Conservation (phyloP, 257 asterid genomes). For the Henckelia pumila region DNA sequence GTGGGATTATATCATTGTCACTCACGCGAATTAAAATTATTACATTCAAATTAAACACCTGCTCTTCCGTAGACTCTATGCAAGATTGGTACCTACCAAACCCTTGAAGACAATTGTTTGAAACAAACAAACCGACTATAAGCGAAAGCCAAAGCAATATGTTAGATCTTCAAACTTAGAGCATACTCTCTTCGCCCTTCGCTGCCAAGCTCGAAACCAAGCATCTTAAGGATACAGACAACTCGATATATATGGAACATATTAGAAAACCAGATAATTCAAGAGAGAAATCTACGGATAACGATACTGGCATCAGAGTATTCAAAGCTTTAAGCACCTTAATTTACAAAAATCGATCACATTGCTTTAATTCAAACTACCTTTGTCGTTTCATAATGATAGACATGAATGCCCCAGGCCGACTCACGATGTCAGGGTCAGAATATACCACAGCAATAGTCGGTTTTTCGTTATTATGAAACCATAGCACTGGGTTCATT, state of each 20-base stretch:
- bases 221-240: background rate
- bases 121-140: background rate
- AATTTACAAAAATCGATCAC: background rate
- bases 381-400: background rate
- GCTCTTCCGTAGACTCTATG: too few species aligned
- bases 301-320: background rate
- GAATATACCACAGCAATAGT: background rate
- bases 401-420: background rate
- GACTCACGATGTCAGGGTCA: background rate
- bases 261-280: background rate
- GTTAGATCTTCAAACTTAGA: background rate
- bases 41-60: background rate
- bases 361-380: background rate
- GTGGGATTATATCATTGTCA: background rate
- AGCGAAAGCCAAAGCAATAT: background rate
- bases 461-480: constrained; percentile 27
- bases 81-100: background rate
- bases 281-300: background rate
- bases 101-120: background rate
- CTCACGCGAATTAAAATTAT: background rate
- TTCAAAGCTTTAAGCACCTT: background rate
- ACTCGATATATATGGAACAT: background rate
- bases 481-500: constrained; percentile 65
- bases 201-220: background rate
- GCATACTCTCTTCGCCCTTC: background rate